Conservation (phyloP, 768 basidiomycete genomes). For the Botryobasidium botryosum region DNA sequence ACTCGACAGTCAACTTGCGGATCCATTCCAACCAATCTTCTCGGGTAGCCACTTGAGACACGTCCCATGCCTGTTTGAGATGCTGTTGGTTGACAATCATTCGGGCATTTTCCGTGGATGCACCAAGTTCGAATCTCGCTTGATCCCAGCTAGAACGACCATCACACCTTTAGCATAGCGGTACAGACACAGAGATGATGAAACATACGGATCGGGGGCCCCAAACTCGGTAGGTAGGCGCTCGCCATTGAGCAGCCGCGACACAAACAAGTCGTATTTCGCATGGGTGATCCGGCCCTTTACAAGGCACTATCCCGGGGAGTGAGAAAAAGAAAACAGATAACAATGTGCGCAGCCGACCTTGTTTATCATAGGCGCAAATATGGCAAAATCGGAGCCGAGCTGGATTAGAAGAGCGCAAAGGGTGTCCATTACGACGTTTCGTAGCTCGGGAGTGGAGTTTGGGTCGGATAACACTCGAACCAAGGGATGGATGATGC, state of each 20-base stretch:
- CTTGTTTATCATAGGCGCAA: conserved; percentile 94
- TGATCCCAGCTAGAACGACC: conserved; percentile 6
- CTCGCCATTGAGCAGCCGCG: conserved; percentile 83
- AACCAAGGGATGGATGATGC: conserved; percentile 90
- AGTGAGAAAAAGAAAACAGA: background rate
- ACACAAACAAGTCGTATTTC: conserved; percentile 75
- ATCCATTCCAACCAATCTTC: conserved; percentile 97
- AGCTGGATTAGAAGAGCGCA: conserved; percentile 87
- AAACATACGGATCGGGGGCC: conserved; percentile 32
- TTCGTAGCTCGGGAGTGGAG: conserved; percentile 49
- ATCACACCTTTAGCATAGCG: background rate
- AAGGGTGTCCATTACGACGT: conserved; percentile 81
- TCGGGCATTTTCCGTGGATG: conserved; percentile 61
- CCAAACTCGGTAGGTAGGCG: conserved; percentile 73
- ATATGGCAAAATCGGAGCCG: conserved; percentile 93
- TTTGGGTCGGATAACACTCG: conserved; percentile 59
- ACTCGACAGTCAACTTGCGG: conserved; percentile 78
- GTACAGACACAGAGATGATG: background rate
- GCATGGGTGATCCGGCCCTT: conserved; percentile 62
- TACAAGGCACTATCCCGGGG: conserved; percentile 44
- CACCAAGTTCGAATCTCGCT: conserved; percentile 18
- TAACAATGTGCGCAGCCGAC: conserved; percentile 22
- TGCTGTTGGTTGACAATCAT: conserved; percentile 94
- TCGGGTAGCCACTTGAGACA: conserved; percentile 49
- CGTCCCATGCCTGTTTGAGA: conserved; percentile 93